Conservation (phyloP, 106 monocot species). For the Amphibolis antarctica region DNA sequence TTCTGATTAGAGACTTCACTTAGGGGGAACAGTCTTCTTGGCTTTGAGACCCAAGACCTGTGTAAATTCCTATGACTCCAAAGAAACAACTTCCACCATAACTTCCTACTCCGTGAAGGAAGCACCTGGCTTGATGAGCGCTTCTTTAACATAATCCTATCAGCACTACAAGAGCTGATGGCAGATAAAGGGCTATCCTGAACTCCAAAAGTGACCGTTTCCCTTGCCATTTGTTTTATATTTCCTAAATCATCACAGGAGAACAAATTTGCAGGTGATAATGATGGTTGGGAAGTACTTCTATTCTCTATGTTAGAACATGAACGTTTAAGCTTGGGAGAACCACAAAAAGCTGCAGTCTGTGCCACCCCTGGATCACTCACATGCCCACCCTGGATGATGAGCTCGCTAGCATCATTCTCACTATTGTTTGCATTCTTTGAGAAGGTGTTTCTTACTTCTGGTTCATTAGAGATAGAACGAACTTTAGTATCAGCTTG, state of each 20-base stretch:
- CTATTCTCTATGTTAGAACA: conserved; percentile 93
- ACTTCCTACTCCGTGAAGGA: conserved; percentile 76
- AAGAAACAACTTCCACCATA: conserved; percentile 95
- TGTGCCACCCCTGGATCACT: conserved; percentile 49
- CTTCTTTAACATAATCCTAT: conserved; percentile 72
- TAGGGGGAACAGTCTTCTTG: not conserved
- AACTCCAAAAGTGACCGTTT: conserved; percentile 5
- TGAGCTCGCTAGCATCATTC: conserved; percentile 20
- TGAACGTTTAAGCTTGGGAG: conserved; percentile 49
- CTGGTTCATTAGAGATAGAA: not conserved
- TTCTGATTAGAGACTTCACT: conserved; percentile 17
- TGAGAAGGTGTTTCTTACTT: not conserved
- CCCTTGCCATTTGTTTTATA: conserved; percentile 8
- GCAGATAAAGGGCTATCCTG: conserved; percentile 45
- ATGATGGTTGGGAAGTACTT: conserved; percentile 5
- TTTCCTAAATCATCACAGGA: conserved; percentile 40
- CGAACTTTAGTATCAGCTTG: conserved; percentile 9
- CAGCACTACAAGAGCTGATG: conserved; percentile 52
- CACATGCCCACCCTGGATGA: conserved; percentile 34
- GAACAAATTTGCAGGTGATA: conserved; percentile 28
- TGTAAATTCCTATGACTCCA: conserved; percentile 91
- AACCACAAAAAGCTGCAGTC: conserved; percentile 20
- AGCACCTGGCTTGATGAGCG: conserved; percentile 83
- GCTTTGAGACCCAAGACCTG: conserved; percentile 14
- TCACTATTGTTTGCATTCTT: conserved; percentile 23